These are phyloP conservation scores for Linnemannia elongata DNA, from an alignment of 192 early-diverging fungal species.

Conservation along the genomic window DNA sequence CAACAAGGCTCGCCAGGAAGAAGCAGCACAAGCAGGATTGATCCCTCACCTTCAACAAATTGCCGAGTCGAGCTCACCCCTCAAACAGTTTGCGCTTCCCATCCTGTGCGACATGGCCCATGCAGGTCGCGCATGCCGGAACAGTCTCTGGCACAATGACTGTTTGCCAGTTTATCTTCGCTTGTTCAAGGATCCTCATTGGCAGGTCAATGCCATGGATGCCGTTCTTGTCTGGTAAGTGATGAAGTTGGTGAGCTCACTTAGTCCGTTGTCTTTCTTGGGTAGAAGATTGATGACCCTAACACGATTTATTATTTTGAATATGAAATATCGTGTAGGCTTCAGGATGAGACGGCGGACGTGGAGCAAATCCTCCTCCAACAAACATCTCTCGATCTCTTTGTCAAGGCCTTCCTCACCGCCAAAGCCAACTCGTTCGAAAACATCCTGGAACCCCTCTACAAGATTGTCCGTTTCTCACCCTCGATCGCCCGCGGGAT, in stretches of 20 bases:
- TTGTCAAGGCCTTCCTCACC: constrained; percentile 58
- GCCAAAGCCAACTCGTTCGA: constrained; percentile 69
- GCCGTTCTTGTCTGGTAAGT: constrained; percentile 70
- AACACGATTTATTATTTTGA: background rate
- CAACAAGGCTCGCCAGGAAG: constrained; percentile 67
- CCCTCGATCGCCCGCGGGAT: constrained; percentile 43
- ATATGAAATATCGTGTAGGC: constrained; percentile 1
- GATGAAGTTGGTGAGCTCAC: background rate
- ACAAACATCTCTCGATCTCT: constrained; percentile 45
- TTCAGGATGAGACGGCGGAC: constrained; percentile 57
- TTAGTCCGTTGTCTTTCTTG: background rate
- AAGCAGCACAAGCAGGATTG: constrained; percentile 66
- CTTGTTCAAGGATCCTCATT: constrained; percentile 67
- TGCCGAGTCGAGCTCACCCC: constrained; percentile 57
- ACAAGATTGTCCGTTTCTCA: constrained; percentile 63
- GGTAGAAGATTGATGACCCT: background rate
- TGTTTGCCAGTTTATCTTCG: constrained; percentile 61
- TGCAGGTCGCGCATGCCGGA: constrained; percentile 60
- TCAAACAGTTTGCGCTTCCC: constrained; percentile 74
- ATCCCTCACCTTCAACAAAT: constrained; percentile 69
- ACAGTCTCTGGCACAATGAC: constrained; percentile 63
- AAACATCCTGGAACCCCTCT: constrained; percentile 66
- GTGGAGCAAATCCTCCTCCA: constrained; percentile 56
- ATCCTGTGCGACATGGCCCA: constrained; percentile 74
- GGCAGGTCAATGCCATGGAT: constrained; percentile 73